Base-by-base conservation (phyloP, 805 yeast genomes). In the Blastobotrys parvus region DNA sequence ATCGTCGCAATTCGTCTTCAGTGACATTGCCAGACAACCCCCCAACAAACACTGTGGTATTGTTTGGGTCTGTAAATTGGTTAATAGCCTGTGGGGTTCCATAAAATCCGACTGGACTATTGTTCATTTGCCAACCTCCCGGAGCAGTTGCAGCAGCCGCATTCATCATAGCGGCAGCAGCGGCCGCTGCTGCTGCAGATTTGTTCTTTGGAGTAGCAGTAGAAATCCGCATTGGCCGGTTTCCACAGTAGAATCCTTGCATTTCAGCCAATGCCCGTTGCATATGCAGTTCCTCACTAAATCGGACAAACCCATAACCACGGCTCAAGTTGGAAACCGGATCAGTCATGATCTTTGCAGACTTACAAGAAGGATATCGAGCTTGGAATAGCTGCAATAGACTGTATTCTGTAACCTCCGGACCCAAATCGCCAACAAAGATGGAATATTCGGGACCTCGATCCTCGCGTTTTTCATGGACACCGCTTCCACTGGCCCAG, bases 261-360 rank as follows among this genome's bases (percentile, higher is more conserved):
- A 87, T 84, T 57, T 84, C 94, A 18, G 70, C 56, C 33, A 86
- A 60, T 0, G 95, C 87, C 41, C 78, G 71, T 52, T 78, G 80
- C 61, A 82, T 87, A 32, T 82, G 87, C 8, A 70, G 69, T 47
- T 75, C 79, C 45, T 72, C 71, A 29, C 69, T 56, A 58, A 88
- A 87, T 48, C 85, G 77, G n/a, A 87, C 85, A 66, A 89, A 89
- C 2, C 96, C 97, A 61, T 82, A 88, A 10, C 95, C 95, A 56
- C 84, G 79, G 4, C 90, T 75, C 39, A 71, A 71, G 23, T 81
- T 80, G 1, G 94, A 78, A 10, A 62, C 58, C 31, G 77, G 79
- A 60, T 88, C 95, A 39, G 74, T 61, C 79, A 88, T 86, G 48
- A 88, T 76, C 56, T 82, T 86, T 4, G 80, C 92, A 51, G 81